Conservation (phyloP, 2,329 filamentous ascomycete genomes). For the Colletotrichum tofieldiae region DNA sequence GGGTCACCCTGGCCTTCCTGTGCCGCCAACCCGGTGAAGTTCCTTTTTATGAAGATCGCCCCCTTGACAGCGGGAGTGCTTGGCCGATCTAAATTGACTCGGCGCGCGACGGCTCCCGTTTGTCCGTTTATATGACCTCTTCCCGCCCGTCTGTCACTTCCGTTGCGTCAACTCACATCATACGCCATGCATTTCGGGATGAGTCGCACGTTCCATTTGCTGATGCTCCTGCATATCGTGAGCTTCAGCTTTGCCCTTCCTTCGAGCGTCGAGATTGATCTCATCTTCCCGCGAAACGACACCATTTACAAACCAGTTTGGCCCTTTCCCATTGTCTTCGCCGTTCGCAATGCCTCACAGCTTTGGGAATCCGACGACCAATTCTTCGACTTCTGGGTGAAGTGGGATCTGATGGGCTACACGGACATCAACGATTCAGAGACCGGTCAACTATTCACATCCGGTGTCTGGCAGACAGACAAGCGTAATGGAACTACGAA, state of each 20-base stretch:
- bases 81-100: neutral
- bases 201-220: neutral
- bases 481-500: neutral
- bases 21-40: neutral
- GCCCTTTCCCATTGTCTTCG: constrained; percentile 24
- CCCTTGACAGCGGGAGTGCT: neutral
- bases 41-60: neutral
- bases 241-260: neutral
- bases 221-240: neutral
- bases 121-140: neutral
- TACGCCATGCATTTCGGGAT: neutral
- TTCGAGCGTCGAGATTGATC: constrained; percentile 11
- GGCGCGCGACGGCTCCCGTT: neutral
- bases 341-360: constrained; percentile 16
- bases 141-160: neutral
- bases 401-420: constrained; percentile 15
- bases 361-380: neutral
- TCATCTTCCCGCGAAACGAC: constrained; percentile 19
- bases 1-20: neutral
- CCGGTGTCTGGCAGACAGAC: constrained; percentile 7
- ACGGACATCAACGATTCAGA: constrained; percentile 6
- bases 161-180: neutral
- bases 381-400: constrained; percentile 12
- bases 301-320: constrained; percentile 16
- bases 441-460: neutral